phyloP scores from a whole-genome alignment of 2,329 filamentous ascomycete species.

The Penicillium sp. region DNA sequence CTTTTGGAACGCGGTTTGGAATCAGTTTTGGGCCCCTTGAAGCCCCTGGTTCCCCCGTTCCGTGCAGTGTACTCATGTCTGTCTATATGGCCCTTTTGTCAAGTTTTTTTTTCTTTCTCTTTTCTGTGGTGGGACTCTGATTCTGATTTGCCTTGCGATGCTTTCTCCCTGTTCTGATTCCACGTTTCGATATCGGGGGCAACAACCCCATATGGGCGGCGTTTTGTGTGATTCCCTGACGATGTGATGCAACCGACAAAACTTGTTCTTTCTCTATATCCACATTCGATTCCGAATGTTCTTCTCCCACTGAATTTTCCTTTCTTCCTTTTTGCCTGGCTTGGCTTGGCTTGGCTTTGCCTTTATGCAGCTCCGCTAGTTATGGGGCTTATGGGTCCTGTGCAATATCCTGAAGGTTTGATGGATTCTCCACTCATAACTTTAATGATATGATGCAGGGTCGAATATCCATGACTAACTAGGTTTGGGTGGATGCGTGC shows the following conservation, averaged over 20 bases:
- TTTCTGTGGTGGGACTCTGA: conserved; percentile 3
- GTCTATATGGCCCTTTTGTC: conserved; percentile 4
- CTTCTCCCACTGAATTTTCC: background rate
- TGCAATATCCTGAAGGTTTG: conserved; percentile 1
- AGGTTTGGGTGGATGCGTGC: background rate
- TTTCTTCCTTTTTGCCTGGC: background rate
- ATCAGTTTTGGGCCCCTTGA: conserved; percentile 1
- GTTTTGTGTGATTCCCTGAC: conserved; percentile 24
- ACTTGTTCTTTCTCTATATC: conserved; percentile 4
- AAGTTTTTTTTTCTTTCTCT: conserved; percentile 1
- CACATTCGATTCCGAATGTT: background rate
- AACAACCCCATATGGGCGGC: conserved; percentile 11
- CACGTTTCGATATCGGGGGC: conserved; percentile 9
- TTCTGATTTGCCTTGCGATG: background rate
- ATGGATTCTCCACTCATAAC: conserved; percentile 1
- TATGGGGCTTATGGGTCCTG: background rate
- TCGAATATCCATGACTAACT: background rate
- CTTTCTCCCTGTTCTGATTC: background rate
- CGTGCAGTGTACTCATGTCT: conserved; percentile 10
- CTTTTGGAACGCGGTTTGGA: conserved; percentile 8
- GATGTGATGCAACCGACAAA: conserved; percentile 24
- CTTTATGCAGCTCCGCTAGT: background rate
- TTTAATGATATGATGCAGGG: background rate
- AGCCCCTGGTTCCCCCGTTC: background rate
- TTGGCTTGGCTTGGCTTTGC: background rate